phyloP scores from a whole-genome alignment of 805 yeast genomes.

The Saccharomycopsis schoenii region DNA sequence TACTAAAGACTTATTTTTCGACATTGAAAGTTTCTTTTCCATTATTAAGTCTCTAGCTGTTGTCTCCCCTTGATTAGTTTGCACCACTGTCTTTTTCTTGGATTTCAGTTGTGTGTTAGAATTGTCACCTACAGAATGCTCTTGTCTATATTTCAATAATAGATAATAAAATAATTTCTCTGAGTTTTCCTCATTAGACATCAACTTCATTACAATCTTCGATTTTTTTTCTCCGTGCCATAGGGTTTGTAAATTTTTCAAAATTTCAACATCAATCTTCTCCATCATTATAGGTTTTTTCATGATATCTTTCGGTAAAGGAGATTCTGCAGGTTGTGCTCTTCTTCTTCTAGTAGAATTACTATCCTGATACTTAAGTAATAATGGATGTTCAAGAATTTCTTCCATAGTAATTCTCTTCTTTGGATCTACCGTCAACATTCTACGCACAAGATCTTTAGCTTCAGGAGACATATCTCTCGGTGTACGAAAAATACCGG shows the following conservation, averaged over 20 bases:
- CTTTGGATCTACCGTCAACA: constrained; percentile 75
- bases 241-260: constrained; percentile 64
- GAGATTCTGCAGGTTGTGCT: constrained; percentile 29
- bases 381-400: constrained; percentile 71
- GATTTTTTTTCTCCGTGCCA: constrained; percentile 69
- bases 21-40: constrained; percentile 22
- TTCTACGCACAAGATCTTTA: constrained; percentile 67
- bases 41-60: constrained; percentile 16
- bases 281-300: constrained; percentile 23
- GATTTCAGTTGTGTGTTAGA: constrained; percentile 21
- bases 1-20: constrained; percentile 32
- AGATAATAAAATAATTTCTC: constrained; percentile 78
- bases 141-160: constrained; percentile 62
- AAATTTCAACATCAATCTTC: constrained; percentile 64
- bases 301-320: constrained; percentile 27
- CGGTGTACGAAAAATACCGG: constrained; percentile 82
- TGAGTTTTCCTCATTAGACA: constrained; percentile 49
- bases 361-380: constrained; percentile 52
- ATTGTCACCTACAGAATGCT: constrained; percentile 33
- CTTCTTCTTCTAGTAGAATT: constrained; percentile 26
- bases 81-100: constrained; percentile 19
- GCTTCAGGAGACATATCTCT: constrained; percentile 73
- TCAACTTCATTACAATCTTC: constrained; percentile 41
- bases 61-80: constrained; percentile 8
- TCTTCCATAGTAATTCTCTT: constrained; percentile 71